Conservation (phyloP, 1,284 basidiomycete species). For the Xerocomus nothofagi region DNA sequence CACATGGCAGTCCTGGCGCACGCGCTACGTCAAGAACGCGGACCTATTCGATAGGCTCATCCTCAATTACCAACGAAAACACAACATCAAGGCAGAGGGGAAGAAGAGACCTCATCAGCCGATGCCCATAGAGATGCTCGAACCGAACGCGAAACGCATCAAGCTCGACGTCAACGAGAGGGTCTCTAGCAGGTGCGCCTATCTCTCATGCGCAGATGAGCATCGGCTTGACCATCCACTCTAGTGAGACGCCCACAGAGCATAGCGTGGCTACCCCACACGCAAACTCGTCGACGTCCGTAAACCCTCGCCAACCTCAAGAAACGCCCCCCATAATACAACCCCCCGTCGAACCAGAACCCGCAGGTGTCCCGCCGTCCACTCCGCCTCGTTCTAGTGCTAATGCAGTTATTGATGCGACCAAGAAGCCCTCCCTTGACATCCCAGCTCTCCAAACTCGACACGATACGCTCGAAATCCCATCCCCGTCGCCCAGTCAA, state of each 20-base stretch:
- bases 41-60: constrained; percentile 45
- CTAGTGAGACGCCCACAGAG: constrained; percentile 8
- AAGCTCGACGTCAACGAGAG: neutral
- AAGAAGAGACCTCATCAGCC: constrained; percentile 8
- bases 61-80: constrained; percentile 23
- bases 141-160: constrained; percentile 12
- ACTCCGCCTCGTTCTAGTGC: neutral
- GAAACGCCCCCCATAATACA: neutral
- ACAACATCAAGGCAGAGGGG: neutral
- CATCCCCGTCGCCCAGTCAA: neutral
- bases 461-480: constrained; percentile 1
- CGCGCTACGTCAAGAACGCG: constrained; percentile 47
- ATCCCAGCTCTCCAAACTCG: neutral
- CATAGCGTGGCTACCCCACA: neutral
- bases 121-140: constrained; percentile 1
- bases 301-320: neutral
- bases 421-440: neutral
- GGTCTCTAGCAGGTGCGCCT: constrained; percentile 7
- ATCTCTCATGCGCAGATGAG: neutral
- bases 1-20: constrained; percentile 55
- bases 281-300: neutral
- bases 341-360: neutral
- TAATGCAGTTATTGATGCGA: neutral
- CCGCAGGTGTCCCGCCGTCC: neutral
- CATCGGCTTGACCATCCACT: neutral